Evolutionary conservation across 495 filamentous ascomycete species (phyloP).

Genomic region (Talaromyces borbonicus): DNA sequence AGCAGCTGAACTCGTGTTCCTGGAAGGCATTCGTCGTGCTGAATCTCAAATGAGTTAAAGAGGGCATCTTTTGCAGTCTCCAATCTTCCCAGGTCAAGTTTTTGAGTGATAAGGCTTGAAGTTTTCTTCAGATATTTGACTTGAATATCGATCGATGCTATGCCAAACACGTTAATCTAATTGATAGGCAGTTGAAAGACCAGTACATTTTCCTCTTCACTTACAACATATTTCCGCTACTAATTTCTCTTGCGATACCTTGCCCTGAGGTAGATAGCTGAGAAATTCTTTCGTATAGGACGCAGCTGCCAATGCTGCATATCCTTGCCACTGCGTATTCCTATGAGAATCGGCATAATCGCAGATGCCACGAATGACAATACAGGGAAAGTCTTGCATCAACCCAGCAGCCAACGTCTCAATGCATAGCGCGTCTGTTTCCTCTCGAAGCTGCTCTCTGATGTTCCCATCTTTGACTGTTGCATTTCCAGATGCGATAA

Average conservation of each 20-base stretch:
- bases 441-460: slow-evolving; percentile 21
- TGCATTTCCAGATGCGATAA: slow-evolving; percentile 27
- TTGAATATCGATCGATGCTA: too few relatives aligned
- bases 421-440: slow-evolving; percentile 20
- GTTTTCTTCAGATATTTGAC: too few relatives aligned
- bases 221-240: not conserved
- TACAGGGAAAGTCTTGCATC: slow-evolving; percentile 22
- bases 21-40: too few relatives aligned
- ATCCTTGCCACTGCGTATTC: slow-evolving; percentile 27
- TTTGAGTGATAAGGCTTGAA: too few relatives aligned
- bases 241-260: not conserved
- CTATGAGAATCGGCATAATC: slow-evolving; percentile 30
- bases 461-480: slow-evolving; percentile 22
- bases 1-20: not conserved
- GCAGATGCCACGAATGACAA: slow-evolving; percentile 26
- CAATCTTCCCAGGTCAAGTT: too few relatives aligned
- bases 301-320: slow-evolving; percentile 22
- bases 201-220: too few relatives aligned
- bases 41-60: too few relatives aligned
- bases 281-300: slow-evolving; percentile 22
- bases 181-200: too few relatives aligned
- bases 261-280: not conserved
- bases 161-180: too few relatives aligned
- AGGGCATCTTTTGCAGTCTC: too few relatives aligned
- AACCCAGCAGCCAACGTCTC: slow-evolving; percentile 25